Conservation (phyloP, 495 filamentous ascomycete genomes). For the Filosporella fistucella region DNA sequence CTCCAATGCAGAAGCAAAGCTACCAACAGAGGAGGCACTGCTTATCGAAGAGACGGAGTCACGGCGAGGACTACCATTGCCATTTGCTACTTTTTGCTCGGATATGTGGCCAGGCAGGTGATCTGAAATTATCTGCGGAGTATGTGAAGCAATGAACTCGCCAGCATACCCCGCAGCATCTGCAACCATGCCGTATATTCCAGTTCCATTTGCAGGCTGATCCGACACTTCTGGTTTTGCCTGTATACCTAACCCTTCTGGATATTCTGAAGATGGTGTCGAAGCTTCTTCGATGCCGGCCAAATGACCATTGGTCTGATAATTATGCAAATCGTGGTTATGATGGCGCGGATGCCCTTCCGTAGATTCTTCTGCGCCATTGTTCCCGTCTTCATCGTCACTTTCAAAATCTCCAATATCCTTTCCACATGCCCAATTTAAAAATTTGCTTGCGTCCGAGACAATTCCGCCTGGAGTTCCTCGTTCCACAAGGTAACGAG, state of each 20-base stretch:
- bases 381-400: constrained; percentile 28
- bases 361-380: constrained; percentile 19
- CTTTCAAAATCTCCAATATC: constrained; percentile 38
- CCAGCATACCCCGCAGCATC: constrained; percentile 38
- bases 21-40: constrained; percentile 30
- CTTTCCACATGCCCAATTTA: constrained; percentile 73
- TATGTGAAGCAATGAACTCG: constrained; percentile 32
- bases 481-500: constrained; percentile 90
- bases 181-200: constrained; percentile 46
- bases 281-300: constrained; percentile 23
- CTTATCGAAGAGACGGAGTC: constrained; percentile 25
- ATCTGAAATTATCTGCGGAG: constrained; percentile 32
- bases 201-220: constrained; percentile 20
- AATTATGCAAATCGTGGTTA: constrained; percentile 21
- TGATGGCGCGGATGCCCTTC: constrained; percentile 3
- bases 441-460: constrained; percentile 75
- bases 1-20: constrained; percentile 42
- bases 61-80: constrained; percentile 11
- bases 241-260: background rate
- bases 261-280: constrained; percentile 3
- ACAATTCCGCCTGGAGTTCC: constrained; percentile 84
- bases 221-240: background rate
- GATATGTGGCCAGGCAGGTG: constrained; percentile 37
- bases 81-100: background rate
- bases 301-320: constrained; percentile 32